Evolutionary conservation across 495 filamentous ascomycete species (phyloP).

Genomic region (Aspergillus taichungensis): DNA sequence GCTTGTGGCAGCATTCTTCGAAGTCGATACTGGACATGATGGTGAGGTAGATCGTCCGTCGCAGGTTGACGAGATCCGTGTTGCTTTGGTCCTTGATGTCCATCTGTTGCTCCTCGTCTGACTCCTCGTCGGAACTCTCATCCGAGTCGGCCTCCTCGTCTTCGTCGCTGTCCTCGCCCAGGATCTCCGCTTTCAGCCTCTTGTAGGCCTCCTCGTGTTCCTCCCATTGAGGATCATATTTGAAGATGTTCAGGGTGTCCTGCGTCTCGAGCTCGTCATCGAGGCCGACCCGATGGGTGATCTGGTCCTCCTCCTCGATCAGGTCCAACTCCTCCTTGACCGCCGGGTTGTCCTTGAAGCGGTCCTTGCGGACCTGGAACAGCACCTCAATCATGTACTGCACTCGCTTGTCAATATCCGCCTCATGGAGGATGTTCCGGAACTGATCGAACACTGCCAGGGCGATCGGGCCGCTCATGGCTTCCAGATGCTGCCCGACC

Average conservation of each 20-base stretch:
- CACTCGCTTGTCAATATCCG: slow-evolving; percentile 88
- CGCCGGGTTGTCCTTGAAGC: slow-evolving; percentile 87
- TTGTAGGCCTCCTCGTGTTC: slow-evolving; percentile 85
- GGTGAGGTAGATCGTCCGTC: slow-evolving; percentile 91
- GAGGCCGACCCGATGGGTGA: slow-evolving; percentile 73
- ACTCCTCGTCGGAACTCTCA: slow-evolving; percentile 71
- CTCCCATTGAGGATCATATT: slow-evolving; percentile 83
- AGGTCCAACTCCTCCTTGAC: slow-evolving; percentile 90
- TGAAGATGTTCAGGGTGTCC: slow-evolving; percentile 89
- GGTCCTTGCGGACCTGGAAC: slow-evolving; percentile 93
- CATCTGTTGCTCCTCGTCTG: slow-evolving; percentile 63
- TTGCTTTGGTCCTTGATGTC: slow-evolving; percentile 99
- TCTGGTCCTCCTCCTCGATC: slow-evolving; percentile 95
- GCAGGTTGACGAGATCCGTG: slow-evolving; percentile 85
- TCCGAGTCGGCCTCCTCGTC: slow-evolving; percentile 63
- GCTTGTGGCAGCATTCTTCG: slow-evolving; percentile 91
- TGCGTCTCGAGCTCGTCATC: slow-evolving; percentile 76
- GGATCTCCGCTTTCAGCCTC: slow-evolving; percentile 81
- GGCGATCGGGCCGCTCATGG: slow-evolving; percentile 80
- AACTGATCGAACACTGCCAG: slow-evolving; percentile 93
- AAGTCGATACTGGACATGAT: slow-evolving; percentile 93
- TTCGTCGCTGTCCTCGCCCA: slow-evolving; percentile 82
- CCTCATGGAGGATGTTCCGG: slow-evolving; percentile 87
- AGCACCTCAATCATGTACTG: slow-evolving; percentile 99
- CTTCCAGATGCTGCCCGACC: slow-evolving; percentile 86